Conservation (phyloP, 2,329 filamentous ascomycete genomes). For the Pseudopyricularia cyperi region DNA sequence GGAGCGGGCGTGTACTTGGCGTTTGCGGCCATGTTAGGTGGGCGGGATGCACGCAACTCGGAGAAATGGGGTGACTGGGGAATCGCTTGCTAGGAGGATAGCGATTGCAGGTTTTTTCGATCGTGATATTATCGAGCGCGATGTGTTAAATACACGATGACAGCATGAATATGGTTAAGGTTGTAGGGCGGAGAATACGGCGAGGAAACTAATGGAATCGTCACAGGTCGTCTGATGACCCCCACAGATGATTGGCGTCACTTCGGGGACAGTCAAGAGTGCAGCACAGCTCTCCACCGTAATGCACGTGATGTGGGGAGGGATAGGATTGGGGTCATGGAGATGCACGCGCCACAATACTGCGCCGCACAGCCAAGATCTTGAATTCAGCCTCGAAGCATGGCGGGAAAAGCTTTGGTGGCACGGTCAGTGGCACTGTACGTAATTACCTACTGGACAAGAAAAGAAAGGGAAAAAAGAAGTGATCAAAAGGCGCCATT, state of each 20-base stretch:
- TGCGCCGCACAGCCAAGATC: background rate
- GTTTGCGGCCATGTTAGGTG: slow-evolving; percentile 28
- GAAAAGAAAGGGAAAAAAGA: too few species aligned
- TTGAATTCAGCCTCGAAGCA: background rate
- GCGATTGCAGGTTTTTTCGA: background rate
- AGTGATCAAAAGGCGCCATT: background rate
- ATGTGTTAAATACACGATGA: background rate
- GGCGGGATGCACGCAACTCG: background rate
- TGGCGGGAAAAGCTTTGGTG: too few species aligned
- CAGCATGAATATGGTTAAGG: too few species aligned
- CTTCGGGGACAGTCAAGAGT: background rate
- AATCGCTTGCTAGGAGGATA: too few species aligned
- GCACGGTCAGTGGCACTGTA: too few species aligned
- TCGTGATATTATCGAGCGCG: background rate
- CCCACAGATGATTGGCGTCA: background rate
- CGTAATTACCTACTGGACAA: too few species aligned
- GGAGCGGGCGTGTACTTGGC: slow-evolving; percentile 75
- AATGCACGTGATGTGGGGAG: background rate
- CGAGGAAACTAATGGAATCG: background rate
- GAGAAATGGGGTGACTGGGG: too few species aligned
- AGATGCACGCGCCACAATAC: background rate
- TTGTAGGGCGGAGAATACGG: background rate
- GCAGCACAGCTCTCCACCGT: too few species aligned
- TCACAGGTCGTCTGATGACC: background rate
- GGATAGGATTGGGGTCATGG: too few species aligned